Evolutionary conservation across 1,139 yeast species (phyloP).

Genomic region (Suhomyces atakaporum): DNA sequence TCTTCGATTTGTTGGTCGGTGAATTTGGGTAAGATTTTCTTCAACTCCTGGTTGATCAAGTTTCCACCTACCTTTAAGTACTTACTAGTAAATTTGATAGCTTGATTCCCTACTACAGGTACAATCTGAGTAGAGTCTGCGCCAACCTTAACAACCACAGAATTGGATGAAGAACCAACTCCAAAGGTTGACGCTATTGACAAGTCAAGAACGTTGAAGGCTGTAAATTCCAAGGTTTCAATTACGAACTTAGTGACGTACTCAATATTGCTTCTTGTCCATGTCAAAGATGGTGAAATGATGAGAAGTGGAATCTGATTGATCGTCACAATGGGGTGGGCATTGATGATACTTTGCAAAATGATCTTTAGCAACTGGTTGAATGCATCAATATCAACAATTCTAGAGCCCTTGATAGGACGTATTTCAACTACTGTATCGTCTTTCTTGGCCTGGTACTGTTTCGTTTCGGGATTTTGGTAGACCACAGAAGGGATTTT

Average conservation of each 20-base stretch:
- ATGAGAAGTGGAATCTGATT: conserved; percentile 52
- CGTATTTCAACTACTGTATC: conserved; percentile 43
- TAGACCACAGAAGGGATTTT: conserved; percentile 78
- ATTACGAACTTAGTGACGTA: conserved; percentile 71
- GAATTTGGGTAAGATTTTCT: conserved; percentile 59
- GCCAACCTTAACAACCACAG: conserved; percentile 83
- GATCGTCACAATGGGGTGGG: conserved; percentile 52
- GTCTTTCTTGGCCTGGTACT: conserved; percentile 37
- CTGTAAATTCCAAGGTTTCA: conserved; percentile 72
- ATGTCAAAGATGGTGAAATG: conserved; percentile 61
- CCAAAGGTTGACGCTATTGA: conserved; percentile 78
- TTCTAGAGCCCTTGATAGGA: conserved; percentile 66
- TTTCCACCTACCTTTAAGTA: conserved; percentile 63
- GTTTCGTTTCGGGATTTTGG: conserved; percentile 46
- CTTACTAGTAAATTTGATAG: conserved; percentile 55
- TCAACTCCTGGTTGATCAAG: conserved; percentile 56
- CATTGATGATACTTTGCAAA: conserved; percentile 56
- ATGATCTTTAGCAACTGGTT: conserved; percentile 64
- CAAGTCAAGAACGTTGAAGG: conserved; percentile 68
- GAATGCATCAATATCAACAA: conserved; percentile 70
- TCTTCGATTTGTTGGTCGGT: conserved; percentile 63
- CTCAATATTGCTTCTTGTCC: conserved; percentile 74
- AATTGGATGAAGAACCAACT: conserved; percentile 59
- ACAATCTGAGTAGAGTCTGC: conserved; percentile 70
- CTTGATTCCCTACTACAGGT: conserved; percentile 74